A percentile compares a stretch with the other conserved stretches of the same genome.
Evolutionary conservation across 768 basidiomycete species (phyloP).

Genomic region (Tricholoma saponaceum): DNA sequence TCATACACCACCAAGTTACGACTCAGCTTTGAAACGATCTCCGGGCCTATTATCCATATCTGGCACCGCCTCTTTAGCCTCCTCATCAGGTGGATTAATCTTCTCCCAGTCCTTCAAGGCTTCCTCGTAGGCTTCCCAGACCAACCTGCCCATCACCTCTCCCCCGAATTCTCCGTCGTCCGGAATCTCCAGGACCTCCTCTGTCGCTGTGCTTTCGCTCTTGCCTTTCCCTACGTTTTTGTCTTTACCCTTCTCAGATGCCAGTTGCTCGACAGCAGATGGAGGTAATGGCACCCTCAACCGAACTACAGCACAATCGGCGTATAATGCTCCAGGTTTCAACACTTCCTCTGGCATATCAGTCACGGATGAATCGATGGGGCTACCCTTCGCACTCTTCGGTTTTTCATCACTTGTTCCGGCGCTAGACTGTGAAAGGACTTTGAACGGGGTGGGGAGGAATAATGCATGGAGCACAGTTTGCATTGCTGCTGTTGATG

Average conservation of each 20-base stretch:
- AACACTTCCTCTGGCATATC: slow-evolving; percentile 56
- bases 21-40: no score
- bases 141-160: slow-evolving; percentile 57
- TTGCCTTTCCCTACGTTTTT: slow-evolving; percentile 22
- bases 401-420: slow-evolving; percentile 1
- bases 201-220: slow-evolving; percentile 19
- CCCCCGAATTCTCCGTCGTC: slow-evolving; percentile 75
- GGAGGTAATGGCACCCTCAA: slow-evolving; percentile 31
- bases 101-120: slow-evolving; percentile 67
- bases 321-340: slow-evolving; percentile 74
- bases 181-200: slow-evolving; percentile 34
- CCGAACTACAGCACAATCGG: slow-evolving; percentile 66
- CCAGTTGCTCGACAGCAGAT: slow-evolving; percentile 1
- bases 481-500: slow-evolving; percentile 61
- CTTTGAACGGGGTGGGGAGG: slow-evolving; percentile 76
- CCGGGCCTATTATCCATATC: slow-evolving; percentile 13
- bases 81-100: slow-evolving; percentile 23
- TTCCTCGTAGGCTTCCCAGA: slow-evolving; percentile 76
- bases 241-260: slow-evolving; percentile 18
- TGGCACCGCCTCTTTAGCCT: slow-evolving; percentile 7
- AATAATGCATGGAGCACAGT: slow-evolving; percentile 79
- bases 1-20: no score
- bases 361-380: slow-evolving; percentile 13
- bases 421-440: slow-evolving; percentile 25
- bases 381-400: slow-evolving; percentile 2